Conservation (phyloP, 2,329 filamentous ascomycete species). For the Blumeriella jaapii region DNA sequence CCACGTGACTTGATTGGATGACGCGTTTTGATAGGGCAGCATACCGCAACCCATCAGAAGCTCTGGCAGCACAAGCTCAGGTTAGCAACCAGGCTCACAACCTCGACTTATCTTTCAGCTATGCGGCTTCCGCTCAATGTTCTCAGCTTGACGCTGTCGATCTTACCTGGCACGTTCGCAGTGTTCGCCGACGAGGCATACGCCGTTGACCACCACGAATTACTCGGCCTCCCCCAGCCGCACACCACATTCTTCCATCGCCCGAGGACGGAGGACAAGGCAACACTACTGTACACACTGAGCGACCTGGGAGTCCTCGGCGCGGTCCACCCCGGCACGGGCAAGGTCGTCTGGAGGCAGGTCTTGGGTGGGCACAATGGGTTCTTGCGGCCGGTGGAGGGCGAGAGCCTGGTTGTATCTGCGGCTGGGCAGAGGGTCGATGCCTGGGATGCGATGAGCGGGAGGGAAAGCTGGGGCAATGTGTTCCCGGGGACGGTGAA, state of each 20-base stretch:
- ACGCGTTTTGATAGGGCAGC: too few relatives aligned
- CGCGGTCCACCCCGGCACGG: conserved; percentile 80
- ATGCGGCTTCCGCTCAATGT: conserved; percentile 25
- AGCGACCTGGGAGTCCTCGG: conserved; percentile 76
- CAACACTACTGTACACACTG: conserved; percentile 81
- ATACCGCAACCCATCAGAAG: conserved; percentile 1
- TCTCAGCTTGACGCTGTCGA: conserved; percentile 22
- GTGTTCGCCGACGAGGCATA: conserved; percentile 87
- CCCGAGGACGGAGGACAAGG: conserved; percentile 69
- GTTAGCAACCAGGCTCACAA: conserved; percentile 4
- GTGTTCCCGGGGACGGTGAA: conserved; percentile 46
- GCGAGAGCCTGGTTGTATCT: conserved; percentile 65
- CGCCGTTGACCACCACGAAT: conserved; percentile 78
- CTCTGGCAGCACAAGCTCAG: conserved; percentile 2
- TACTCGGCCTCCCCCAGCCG: conserved; percentile 71
- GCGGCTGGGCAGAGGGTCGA: conserved; percentile 60
- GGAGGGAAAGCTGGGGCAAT: conserved; percentile 65
- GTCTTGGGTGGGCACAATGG: conserved; percentile 37
- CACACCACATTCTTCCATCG: conserved; percentile 92
- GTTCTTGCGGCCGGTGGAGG: conserved; percentile 62
- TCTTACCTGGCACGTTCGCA: conserved; percentile 34
- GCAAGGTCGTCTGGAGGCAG: conserved; percentile 79
- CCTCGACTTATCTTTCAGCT: conserved; percentile 1
- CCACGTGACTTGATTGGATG: too few relatives aligned
- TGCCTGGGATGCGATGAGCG: conserved; percentile 75